Percentiles rank a stretch among this genome's conserved stretches.
phyloP scores from a whole-genome alignment of 768 basidiomycete genomes.

The Lanmaoa pseudosensibilis region DNA sequence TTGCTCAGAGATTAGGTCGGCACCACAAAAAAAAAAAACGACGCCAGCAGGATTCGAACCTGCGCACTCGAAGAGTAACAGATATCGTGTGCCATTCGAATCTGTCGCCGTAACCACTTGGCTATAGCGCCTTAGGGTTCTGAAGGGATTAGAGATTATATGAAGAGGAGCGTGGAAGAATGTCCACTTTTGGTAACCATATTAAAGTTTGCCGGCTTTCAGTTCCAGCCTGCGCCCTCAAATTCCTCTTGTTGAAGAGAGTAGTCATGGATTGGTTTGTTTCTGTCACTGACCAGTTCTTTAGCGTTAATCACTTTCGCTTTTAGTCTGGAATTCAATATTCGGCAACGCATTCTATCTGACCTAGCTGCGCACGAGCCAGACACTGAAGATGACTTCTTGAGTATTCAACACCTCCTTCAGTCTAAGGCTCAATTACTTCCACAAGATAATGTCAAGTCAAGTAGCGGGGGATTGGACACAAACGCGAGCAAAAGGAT shows the following conservation, averaged over 20 bases:
- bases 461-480: conserved; percentile 24
- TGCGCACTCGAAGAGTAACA: conserved; percentile 42
- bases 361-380: conserved; percentile 66
- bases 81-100: conserved; percentile 45
- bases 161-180: background rate
- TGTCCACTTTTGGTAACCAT: conserved; percentile 7
- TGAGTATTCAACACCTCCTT: conserved; percentile 55
- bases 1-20: background rate
- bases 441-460: conserved; percentile 14
- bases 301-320: background rate
- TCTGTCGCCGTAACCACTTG: conserved; percentile 80
- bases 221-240: background rate
- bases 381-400: conserved; percentile 45
- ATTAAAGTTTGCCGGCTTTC: background rate
- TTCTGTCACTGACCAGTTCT: background rate
- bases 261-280: conserved; percentile 52
- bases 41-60: conserved; percentile 45
- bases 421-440: conserved; percentile 58
- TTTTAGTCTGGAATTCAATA: conserved; percentile 71
- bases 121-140: conserved; percentile 50
- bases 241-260: background rate
- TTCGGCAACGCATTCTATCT: conserved; percentile 71
- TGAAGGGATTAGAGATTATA: no score
- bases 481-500: conserved; percentile 28
- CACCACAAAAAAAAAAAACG: conserved; percentile 20